Evolutionary conservation across 179 eudicot genomes (phyloP).

Genomic region (Dionaea muscipula): DNA sequence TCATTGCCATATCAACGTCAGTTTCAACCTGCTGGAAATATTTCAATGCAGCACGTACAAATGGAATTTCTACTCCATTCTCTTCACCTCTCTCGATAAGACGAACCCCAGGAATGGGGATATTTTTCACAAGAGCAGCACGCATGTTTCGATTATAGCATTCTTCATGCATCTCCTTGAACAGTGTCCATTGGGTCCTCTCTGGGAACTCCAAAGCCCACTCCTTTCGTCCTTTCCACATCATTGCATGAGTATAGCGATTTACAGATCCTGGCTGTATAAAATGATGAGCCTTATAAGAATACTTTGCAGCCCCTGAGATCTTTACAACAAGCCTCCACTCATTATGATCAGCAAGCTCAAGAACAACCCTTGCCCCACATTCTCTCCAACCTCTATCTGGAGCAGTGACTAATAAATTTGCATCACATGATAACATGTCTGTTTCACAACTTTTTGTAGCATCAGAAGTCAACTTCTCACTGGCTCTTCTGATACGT

Average conservation of each 20-base stretch:
- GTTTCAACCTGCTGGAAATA: conserved; percentile 60
- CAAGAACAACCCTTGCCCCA: conserved; percentile 68
- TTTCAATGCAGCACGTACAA: conserved; percentile 33
- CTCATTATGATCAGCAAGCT: conserved; percentile 58
- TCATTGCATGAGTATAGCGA: conserved; percentile 94
- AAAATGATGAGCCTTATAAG: conserved; percentile 64
- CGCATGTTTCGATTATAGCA: conserved; percentile 75
- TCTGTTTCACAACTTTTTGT: conserved; percentile 32
- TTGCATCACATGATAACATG: conserved; percentile 54
- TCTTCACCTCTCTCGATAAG: conserved; percentile 57
- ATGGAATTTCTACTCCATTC: conserved; percentile 35
- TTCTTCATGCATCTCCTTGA: conserved; percentile 92
- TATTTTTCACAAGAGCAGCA: conserved; percentile 82
- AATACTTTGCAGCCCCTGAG: conserved; percentile 48
- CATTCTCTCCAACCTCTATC: conserved; percentile 85
- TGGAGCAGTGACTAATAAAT: conserved; percentile 49
- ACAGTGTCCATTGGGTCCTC: conserved; percentile 69
- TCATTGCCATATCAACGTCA: conserved; percentile 79
- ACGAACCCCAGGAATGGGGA: conserved; percentile 89
- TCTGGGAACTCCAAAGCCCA: conserved; percentile 86
- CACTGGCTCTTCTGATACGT: conserved; percentile 62
- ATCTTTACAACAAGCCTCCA: conserved; percentile 73
- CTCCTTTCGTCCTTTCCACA: conserved; percentile 97
- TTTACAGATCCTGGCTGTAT: conserved; percentile 75
- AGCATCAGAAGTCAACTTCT: conserved; percentile 44